These are phyloP conservation scores for Spergularia bocconei DNA, from an alignment of 148 eudicot species.

Conservation along the genomic window DNA sequence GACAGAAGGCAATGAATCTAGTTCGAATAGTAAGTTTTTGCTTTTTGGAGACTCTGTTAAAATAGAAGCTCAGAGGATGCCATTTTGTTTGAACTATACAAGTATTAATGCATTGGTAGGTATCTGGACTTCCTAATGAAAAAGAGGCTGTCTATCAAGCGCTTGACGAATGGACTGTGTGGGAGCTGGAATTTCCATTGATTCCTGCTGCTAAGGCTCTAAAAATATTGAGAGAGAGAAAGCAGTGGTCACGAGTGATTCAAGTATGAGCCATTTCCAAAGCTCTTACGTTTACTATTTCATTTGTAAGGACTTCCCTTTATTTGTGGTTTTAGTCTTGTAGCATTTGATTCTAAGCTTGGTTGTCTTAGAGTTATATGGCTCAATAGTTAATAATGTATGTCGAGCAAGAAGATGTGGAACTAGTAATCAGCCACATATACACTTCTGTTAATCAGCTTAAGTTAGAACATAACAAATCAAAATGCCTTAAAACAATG, in stretches of 20 bases:
- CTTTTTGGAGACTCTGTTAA: no score
- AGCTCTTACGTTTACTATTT: neutral
- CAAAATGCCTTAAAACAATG: no score
- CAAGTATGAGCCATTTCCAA: conserved; percentile 42
- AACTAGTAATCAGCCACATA: no score
- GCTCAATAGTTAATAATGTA: neutral
- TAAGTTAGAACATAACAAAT: no score
- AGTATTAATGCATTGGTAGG: conserved; percentile 34
- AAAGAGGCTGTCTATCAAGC: conserved; percentile 78
- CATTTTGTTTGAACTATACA: no score
- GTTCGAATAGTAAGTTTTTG: conserved; percentile 56
- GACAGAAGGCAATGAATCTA: conserved; percentile 78
- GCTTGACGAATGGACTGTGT: conserved; percentile 83
- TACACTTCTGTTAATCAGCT: no score
- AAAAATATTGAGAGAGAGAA: conserved; percentile 60
- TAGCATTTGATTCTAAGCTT: neutral
- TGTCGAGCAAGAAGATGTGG: no score
- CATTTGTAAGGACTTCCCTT: neutral
- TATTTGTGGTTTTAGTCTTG: neutral
- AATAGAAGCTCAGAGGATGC: no score
- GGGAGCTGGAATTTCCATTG: conserved; percentile 90
- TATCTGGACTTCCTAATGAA: conserved; percentile 73
- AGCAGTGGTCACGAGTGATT: conserved; percentile 71
- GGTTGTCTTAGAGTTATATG: neutral
- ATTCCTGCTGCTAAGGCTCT: conserved; percentile 90